Percentiles rank a stretch among this genome's conserved stretches.
Evolutionary conservation across 352 stramenopile genomes (phyloP).

Genomic region (Pythium volutum): DNA sequence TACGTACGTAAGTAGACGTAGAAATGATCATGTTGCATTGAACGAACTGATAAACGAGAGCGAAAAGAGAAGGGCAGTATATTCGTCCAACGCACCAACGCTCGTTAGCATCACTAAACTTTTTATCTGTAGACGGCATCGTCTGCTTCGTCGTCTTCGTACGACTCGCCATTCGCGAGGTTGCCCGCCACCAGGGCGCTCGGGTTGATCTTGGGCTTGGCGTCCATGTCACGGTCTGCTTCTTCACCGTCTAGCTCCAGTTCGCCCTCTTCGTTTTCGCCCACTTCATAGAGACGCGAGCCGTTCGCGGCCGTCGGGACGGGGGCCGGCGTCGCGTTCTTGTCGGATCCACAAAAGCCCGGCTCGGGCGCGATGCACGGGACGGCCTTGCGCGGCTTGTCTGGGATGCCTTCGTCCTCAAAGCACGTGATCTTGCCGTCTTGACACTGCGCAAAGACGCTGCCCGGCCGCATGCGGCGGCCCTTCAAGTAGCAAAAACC

Average conservation of each 20-base stretch:
- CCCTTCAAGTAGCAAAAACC: slow-evolving; percentile 49
- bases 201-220: slow-evolving; percentile 24
- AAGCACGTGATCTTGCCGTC: slow-evolving; percentile 38
- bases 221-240: background rate
- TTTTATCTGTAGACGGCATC: slow-evolving; percentile 10
- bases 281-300: background rate
- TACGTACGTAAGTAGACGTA: background rate
- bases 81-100: too few relatives aligned
- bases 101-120: too few relatives aligned
- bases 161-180: slow-evolving; percentile 21
- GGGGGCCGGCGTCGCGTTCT: slow-evolving; percentile 16
- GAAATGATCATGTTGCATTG: background rate
- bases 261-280: slow-evolving; percentile 2
- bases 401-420: slow-evolving; percentile 40
- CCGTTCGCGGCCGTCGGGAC: background rate
- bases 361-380: slow-evolving; percentile 32
- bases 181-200: slow-evolving; percentile 33
- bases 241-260: slow-evolving; percentile 13
- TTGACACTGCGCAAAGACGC: slow-evolving; percentile 38
- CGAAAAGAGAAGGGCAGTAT: too few relatives aligned
- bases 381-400: slow-evolving; percentile 30
- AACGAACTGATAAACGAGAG: background rate
- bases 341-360: slow-evolving; percentile 30
- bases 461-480: slow-evolving; percentile 35
- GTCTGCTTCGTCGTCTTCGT: slow-evolving; percentile 27